Base-by-base conservation (phyloP, 352 stramenopile species). In the Phytophthora syringae region DNA sequence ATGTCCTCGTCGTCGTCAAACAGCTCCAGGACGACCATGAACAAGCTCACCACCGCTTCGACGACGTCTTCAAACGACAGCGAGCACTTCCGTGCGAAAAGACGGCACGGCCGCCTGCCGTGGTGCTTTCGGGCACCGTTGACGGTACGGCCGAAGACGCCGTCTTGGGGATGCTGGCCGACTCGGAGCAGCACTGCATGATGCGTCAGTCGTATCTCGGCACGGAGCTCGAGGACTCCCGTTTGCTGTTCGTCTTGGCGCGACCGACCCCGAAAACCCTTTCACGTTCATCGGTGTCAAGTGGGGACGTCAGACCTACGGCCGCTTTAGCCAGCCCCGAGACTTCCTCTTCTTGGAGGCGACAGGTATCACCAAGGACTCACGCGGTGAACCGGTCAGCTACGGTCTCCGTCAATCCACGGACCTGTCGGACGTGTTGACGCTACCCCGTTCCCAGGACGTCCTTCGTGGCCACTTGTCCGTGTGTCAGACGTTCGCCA, bases 281-380 rank as follows among this genome's bases (percentile, higher is more conserved):
- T 82, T 84, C 50, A 63, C 67, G 20, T 88, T 77, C 52, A 53
- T 81, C 15, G 67, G 65, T 24, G 47, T 88, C 27, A 88, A 88
- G 47, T 88, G 79, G 79, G 66, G 66, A 5, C 52, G 60, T 7
- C 70, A 77, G 25, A 61, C 64, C 6, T 75, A 82, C 39, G 73
- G 73, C 16, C 63, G 68, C 32, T 82, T 86, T 39, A 68, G 62
- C 21, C 62, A 77, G 15, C 40, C 65, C 1, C 78, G 78, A 0
- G 78, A 87, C 66, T 84, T 76, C 42, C 56, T 87, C 42, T 83
- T 78, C 42, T 34, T 87, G n/a, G 78, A 87, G 57, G 67, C 70
- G 2, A 79, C 63, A 25, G 78, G 78, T 34, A 55, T 84, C 24
- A 67, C 57, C 24, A 67, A 62, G 27, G 72, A 84, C 48, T 15